Evolutionary conservation across 345 rosid genomes (phyloP), one percentile per base, ranked within the genome.

Genomic region (Barbarea vulgaris): DNA sequence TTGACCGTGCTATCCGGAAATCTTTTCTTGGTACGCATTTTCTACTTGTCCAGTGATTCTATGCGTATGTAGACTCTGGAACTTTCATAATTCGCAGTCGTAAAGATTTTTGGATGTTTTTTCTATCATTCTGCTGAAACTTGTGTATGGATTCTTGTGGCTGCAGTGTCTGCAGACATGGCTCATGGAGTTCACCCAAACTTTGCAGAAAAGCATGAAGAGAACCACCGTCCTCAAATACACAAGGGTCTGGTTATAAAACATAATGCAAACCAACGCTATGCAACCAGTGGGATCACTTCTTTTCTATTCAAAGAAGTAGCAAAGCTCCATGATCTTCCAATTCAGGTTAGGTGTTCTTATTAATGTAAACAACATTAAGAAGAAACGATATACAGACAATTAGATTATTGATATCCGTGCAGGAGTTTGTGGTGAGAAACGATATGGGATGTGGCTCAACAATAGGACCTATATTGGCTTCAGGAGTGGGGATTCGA

Each of bases 361-460:
- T 48, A 28, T 28, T 14, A 47, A 63, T 17, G 46, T 47, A 34
- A 71, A 68, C 42, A 74, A 22, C 48, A 42, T 6, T 14, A 42
- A 14, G 48, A 15, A 42, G 48, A 42, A 42, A 2, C 18, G 9
- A 15, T 5, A 15, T 42, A 5, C 28, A 19, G 15, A 44, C 24
- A 54, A 14, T 56, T 9, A 22, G 44, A 46, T 0, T 47, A 15
- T 41, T 18, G 44, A 9, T 67, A 76, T 69, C 28, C n/a, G 19
- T 75, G 71, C 56, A 94, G 97, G 97, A 94, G 62, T 94, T 89
- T 83, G 98, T 90, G 60, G 96, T 94, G 73, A 89, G 98, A 78
- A 94, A 94, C 33, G 98, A 94, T 72, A 90, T 94, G 96, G 98
- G 95, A 72, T 94, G 98, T 74, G 98, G 98, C 37, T 94, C 97